phyloP scores from a whole-genome alignment of 2,329 filamentous ascomycete species.

The Neofusicoccum laricinum region DNA sequence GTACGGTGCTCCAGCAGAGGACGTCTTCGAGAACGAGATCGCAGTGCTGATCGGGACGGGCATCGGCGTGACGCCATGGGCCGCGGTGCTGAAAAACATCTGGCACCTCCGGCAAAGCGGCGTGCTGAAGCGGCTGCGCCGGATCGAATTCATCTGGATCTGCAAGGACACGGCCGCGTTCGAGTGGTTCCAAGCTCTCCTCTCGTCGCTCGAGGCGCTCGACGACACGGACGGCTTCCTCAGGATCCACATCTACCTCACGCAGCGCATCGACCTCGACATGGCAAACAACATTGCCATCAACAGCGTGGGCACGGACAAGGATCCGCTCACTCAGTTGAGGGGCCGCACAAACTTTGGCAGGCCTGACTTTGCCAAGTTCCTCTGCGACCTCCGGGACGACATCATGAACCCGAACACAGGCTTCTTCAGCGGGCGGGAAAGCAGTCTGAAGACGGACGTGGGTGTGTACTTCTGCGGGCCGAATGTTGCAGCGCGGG shows the following conservation, averaged over 20 bases:
- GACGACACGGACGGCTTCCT: slow-evolving; percentile 69
- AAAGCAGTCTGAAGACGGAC: slow-evolving; percentile 73
- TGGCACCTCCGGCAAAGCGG: slow-evolving; percentile 95
- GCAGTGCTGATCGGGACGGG: slow-evolving; percentile 81
- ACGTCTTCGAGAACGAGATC: slow-evolving; percentile 92
- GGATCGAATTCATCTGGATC: slow-evolving; percentile 98
- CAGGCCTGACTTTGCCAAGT: slow-evolving; percentile 77
- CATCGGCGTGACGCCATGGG: slow-evolving; percentile 86
- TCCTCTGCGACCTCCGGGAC: slow-evolving; percentile 82
- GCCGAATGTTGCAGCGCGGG: slow-evolving; percentile 73
- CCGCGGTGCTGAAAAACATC: slow-evolving; percentile 90
- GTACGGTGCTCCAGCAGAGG: slow-evolving; percentile 94
- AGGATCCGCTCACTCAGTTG: slow-evolving; percentile 90
- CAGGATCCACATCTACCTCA: slow-evolving; percentile 96
- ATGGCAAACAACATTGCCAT: slow-evolving; percentile 95
- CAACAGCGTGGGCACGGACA: slow-evolving; percentile 83
- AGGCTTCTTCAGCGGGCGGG: slow-evolving; percentile 80
- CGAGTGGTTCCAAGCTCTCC: slow-evolving; percentile 96
- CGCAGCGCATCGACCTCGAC: slow-evolving; percentile 86
- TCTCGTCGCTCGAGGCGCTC: slow-evolving; percentile 82
- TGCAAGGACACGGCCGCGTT: slow-evolving; percentile 95
- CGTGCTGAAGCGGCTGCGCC: slow-evolving; percentile 80
- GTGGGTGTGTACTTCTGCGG: slow-evolving; percentile 99
- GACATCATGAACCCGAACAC: slow-evolving; percentile 70
- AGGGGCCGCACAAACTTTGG: slow-evolving; percentile 91